These are phyloP conservation scores for Prunus salicina DNA, from an alignment of 306 rosid genomes.

Conservation along the genomic window DNA sequence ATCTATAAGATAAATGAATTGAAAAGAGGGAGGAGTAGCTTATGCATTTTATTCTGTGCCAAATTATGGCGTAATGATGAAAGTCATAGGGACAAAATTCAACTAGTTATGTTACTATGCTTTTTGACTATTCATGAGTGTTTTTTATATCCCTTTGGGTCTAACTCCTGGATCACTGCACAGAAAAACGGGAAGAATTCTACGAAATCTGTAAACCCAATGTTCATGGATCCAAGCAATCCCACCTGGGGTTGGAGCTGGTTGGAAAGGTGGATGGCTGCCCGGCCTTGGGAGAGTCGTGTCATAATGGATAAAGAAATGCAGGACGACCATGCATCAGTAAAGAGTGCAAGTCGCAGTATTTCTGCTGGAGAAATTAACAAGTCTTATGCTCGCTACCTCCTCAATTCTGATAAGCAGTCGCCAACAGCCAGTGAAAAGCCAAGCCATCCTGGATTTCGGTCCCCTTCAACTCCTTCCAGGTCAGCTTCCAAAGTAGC, in stretches of 20 bases:
- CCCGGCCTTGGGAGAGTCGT: slow-evolving; percentile 67
- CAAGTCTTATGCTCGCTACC: slow-evolving; percentile 86
- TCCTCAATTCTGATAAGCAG: slow-evolving; percentile 69
- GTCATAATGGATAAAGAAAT: slow-evolving; percentile 51
- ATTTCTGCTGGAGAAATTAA: slow-evolving; percentile 75
- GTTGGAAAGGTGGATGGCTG: slow-evolving; percentile 98
- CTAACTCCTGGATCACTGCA: slow-evolving; percentile 16
- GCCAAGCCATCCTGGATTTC: slow-evolving; percentile 50
- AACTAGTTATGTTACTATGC: not conserved
- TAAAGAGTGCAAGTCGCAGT: slow-evolving; percentile 52
- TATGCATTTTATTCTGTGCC: not conserved
- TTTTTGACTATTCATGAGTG: not conserved
- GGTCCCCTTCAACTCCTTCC: slow-evolving; percentile 64
- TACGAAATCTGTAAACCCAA: slow-evolving; percentile 64
- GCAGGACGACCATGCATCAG: slow-evolving; percentile 53
- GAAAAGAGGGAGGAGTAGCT: not conserved
- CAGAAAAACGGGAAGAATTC: slow-evolving; percentile 87
- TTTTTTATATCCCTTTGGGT: not conserved
- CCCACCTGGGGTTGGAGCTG: slow-evolving; percentile 99
- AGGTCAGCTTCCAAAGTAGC: slow-evolving; percentile 44
- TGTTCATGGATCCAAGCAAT: slow-evolving; percentile 94
- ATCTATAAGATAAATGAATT: slow-evolving; percentile 3
- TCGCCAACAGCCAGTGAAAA: slow-evolving; percentile 80
- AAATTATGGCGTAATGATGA: not conserved
- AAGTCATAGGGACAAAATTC: not conserved